phyloP scores from a whole-genome alignment of 2,329 filamentous ascomycete species.

The Cladorrhinum sp. region DNA sequence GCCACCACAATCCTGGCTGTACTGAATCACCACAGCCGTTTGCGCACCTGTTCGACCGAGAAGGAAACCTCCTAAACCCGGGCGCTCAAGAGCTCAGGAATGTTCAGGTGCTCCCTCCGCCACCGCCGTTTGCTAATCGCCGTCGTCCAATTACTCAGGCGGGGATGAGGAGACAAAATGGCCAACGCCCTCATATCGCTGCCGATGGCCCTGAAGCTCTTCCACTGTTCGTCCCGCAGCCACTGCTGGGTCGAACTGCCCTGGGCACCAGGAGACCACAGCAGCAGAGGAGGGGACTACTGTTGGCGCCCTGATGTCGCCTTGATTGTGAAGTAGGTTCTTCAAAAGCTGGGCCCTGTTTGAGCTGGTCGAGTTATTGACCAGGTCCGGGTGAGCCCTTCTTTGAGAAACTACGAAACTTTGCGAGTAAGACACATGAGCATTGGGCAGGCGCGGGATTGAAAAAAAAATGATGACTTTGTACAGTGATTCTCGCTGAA shows the following conservation, averaged over 20 bases:
- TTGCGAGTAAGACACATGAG: too few species aligned
- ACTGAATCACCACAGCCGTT: slow-evolving; percentile 26
- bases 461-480: too few species aligned
- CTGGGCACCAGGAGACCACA: background rate
- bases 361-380: background rate
- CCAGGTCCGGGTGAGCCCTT: background rate
- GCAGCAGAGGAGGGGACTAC: background rate
- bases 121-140: background rate
- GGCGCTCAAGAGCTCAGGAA: background rate
- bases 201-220: background rate
- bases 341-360: background rate
- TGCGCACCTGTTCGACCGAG: slow-evolving; percentile 21
- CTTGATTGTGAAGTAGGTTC: background rate
- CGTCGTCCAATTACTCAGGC: background rate
- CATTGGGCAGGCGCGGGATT: too few species aligned
- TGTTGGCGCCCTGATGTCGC: background rate
- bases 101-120: background rate
- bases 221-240: background rate
- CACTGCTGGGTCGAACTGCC: background rate
- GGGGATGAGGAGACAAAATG: background rate
- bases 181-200: background rate
- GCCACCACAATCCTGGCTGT: slow-evolving; percentile 33
- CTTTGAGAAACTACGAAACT: background rate
- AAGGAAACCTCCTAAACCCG: background rate
- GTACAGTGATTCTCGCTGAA: too few species aligned